A percentile compares a stretch with the other conserved stretches of the same genome.
These are phyloP conservation scores for Flaveria trinervia DNA, from an alignment of 129 eudicot species.

Conservation along the genomic window DNA sequence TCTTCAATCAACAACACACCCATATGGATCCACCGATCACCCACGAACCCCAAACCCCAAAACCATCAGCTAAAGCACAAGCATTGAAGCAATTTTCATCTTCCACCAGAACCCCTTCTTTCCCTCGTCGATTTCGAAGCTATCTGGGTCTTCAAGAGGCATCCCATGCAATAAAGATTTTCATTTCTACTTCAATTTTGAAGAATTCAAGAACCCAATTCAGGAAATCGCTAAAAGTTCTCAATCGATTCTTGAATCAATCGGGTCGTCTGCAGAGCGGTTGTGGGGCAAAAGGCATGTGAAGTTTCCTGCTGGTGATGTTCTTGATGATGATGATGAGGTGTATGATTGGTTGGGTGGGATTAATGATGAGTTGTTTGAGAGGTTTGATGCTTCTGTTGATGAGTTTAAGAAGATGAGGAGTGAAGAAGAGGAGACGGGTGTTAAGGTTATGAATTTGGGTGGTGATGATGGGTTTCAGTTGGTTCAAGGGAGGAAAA, in stretches of 20 bases:
- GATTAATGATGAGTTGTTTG: constrained; percentile 61
- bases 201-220: constrained; percentile 55
- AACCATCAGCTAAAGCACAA: constrained; percentile 28
- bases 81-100: constrained; percentile 28
- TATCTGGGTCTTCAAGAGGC: constrained; percentile 57
- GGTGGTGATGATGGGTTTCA: constrained; percentile 63
- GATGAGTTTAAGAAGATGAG: constrained; percentile 54
- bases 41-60: constrained; percentile 32
- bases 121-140: constrained; percentile 51
- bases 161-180: constrained; percentile 65
- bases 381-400: constrained; percentile 55
- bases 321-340: constrained; percentile 41
- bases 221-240: constrained; percentile 36
- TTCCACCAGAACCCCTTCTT: constrained; percentile 17
- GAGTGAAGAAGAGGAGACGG: constrained; percentile 49
- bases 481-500: constrained; percentile 68
- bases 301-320: constrained; percentile 37
- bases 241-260: constrained; percentile 34
- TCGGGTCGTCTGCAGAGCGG: constrained; percentile 43
- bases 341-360: constrained; percentile 61
- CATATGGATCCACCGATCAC: constrained; percentile 32
- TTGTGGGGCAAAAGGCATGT: constrained; percentile 42
- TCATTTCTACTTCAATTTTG: constrained; percentile 58
- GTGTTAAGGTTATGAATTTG: constrained; percentile 35
- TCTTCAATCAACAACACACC: constrained; percentile 4